Evolutionary conservation across 176 grass and related monocot species (phyloP), one percentile per base, ranked within the genome.

Genomic region (Carex scoparia): DNA sequence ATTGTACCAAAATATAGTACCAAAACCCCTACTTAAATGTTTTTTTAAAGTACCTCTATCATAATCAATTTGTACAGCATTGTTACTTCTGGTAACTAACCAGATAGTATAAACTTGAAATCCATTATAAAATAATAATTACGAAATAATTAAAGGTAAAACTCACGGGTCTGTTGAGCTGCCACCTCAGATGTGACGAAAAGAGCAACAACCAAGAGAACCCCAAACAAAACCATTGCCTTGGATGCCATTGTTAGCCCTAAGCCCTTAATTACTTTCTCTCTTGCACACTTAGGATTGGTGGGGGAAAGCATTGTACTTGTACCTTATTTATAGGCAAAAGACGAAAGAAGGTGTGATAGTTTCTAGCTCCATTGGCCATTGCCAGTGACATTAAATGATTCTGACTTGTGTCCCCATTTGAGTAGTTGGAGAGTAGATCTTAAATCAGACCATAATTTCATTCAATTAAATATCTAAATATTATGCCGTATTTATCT

Each of bases 241-340:
- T 92, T 97, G 66, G 84, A 87, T 69, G 87, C 89, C 91, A 93
- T 93, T 58, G 64, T 59, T 31, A 19, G 53, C 33, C 1, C 1
- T 35, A 35, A 35, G 3, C 1, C 0, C 33, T 42, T 31, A 62
- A 42, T 40, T 31, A 12, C 37, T 19, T 38, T 53, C 30, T 74
- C 3, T 18, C 37, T 8, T 33, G 14, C 7, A 31, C 11, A 48
- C 4, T 18, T 76, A 40, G 42, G 82, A 79, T 61, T 61, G 67
- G 72, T 85, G 55, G 13, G 40, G 15, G 31, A 7, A 81, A 16
- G 44, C 48, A 54, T 67, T n/a, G 67, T 35, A 30, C 42, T 68
- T 40, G 13, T 69, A 38, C 67, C 79, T 79, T 14, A 38, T 66
- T 3, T 53, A 60, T 79, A 68, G 54, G 55, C 13, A 28, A 75